Base-by-base conservation (phyloP, 768 basidiomycete species). In the Fistulinella prunicolor region DNA sequence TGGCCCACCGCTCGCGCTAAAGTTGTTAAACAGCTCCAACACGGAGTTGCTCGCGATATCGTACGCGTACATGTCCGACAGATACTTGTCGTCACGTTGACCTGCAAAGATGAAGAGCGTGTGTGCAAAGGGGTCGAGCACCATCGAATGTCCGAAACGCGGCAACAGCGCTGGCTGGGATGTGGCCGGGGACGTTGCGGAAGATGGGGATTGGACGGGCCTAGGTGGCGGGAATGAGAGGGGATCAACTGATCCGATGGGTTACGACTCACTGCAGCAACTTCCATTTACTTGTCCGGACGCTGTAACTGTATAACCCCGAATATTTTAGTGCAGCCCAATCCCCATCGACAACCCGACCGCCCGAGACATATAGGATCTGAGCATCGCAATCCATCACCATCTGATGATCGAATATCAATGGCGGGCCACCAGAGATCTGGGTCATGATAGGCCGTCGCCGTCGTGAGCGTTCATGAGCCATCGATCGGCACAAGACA, bases 371-470 rank as follows among this genome's bases (percentile, higher is more conserved):
- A 50, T 89, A 91, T 7, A 92, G 59, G 3, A 82, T 78, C 61
- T 89, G 87, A 0, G 77, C 67, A 4, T 84, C 82, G 34, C 75
- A 75, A 56, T 91, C 89, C 58, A 90, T 79, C 26, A 72, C 83
- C 81, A 91, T 86, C 65, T 89, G 86, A 56, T 90, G 89, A 60
- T 91, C 89, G 54, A 82, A 86, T 34, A 90, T 70, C 28, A 89
- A 68, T 1, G 83, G 82, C 1, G 89, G 89, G 1, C 87, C 88
- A 2, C 81, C 83, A 4, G 76, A 74, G 0, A 72, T 63, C 88
- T 88, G 32, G 9, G 16, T 10, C 28, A n/a, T n/a, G n/a, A n/a
- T n/a, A n/a, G n/a, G n/a, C n/a, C 38, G 20, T 16, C 23, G 3
- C 19, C 3, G 12, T 22, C 14, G 3, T 57, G 13, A 56, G 49